A percentile compares a stretch with the other conserved stretches of the same genome.
These are phyloP conservation scores for Metschnikowia cerradonensis DNA, from an alignment of 805 yeast genomes.

Conservation along the genomic window DNA sequence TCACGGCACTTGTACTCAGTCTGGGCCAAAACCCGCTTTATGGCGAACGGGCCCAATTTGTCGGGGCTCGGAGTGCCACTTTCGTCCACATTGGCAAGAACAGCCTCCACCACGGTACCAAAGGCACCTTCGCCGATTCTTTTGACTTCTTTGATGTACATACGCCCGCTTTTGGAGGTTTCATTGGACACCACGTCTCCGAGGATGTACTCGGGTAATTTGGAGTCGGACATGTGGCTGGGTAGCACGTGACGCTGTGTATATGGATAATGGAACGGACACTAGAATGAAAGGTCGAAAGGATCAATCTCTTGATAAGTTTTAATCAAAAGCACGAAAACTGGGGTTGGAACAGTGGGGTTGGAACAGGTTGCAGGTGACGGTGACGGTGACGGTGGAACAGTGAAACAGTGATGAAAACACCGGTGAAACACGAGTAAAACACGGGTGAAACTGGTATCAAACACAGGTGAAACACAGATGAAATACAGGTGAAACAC, in stretches of 20 bases:
- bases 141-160: conserved; percentile 68
- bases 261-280: too few species aligned
- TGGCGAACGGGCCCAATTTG: conserved; percentile 81
- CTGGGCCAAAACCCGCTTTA: conserved; percentile 81
- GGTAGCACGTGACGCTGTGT: neutral
- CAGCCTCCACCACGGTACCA: conserved; percentile 80
- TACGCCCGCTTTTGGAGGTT: conserved; percentile 49
- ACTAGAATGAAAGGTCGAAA: too few species aligned
- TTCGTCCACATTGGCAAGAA: conserved; percentile 35
- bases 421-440: neutral
- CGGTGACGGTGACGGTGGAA: neutral
- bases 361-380: neutral
- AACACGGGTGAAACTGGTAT: too few species aligned
- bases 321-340: too few species aligned
- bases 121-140: conserved; percentile 85
- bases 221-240: conserved; percentile 3
- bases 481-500: neutral
- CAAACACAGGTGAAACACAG: neutral
- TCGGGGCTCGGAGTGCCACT: conserved; percentile 14
- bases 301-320: too few species aligned
- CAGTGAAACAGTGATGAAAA: neutral
- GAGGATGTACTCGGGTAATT: conserved; percentile 31
- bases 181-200: conserved; percentile 55
- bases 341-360: too few species aligned
- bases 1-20: conserved; percentile 83